Percentiles rank a stretch among this genome's conserved stretches.
phyloP scores from a whole-genome alignment of 192 early-diverging fungal species.

The Coemansia aciculifera region DNA sequence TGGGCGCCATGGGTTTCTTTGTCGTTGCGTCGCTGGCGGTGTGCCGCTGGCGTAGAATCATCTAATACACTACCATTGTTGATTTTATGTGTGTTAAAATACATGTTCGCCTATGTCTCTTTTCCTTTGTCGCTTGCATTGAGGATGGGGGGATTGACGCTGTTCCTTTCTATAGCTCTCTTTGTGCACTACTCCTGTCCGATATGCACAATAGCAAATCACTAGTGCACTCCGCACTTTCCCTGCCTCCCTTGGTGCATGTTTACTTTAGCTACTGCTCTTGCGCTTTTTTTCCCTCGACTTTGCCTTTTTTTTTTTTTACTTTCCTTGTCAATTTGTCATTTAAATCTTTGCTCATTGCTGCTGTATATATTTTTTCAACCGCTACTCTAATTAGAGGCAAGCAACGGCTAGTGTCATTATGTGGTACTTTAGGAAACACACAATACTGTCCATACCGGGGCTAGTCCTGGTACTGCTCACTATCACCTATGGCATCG shows the following conservation, averaged over 20 bases:
- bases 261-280: conserved; percentile 8
- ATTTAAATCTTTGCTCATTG: not conserved
- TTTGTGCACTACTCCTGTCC: not conserved
- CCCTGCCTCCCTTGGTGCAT: not conserved
- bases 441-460: conserved; percentile 51
- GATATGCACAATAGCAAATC: conserved; percentile 9
- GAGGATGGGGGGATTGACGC: not conserved
- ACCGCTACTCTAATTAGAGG: not conserved
- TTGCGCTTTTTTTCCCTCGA: not conserved
- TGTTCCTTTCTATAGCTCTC: not conserved
- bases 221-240: not conserved
- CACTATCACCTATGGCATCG: conserved; percentile 32
- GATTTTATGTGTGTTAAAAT: too few species aligned
- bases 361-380: conserved; percentile 8
- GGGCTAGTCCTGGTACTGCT: conserved; percentile 40
- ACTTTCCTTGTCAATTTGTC: not conserved
- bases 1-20: conserved; percentile 38
- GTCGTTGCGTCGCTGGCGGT: conserved; percentile 31
- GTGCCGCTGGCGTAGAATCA: conserved; percentile 48
- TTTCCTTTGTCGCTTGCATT: not conserved
- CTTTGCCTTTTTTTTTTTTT: conserved; percentile 2
- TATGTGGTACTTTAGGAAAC: conserved; percentile 52
- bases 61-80: conserved; percentile 14
- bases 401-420: not conserved
- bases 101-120: not conserved